A percentile compares a stretch with the other conserved stretches of the same genome.
Evolutionary conservation across 2,329 filamentous ascomycete genomes (phyloP).

Genomic region (Phaeoacremonium minimum): DNA sequence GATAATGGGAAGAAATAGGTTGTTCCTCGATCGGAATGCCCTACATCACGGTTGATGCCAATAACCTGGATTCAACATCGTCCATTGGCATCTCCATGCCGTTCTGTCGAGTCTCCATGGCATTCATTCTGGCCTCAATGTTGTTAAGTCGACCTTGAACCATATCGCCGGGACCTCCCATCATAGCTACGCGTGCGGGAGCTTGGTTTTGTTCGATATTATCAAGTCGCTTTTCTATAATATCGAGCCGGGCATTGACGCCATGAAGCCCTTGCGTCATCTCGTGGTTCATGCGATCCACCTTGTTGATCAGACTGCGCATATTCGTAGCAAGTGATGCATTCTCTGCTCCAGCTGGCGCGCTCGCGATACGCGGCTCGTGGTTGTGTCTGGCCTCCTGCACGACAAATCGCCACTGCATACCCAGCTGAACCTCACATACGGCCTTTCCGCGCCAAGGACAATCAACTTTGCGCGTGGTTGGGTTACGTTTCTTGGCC

Average conservation of each 20-base stretch:
- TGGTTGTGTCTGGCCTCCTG: constrained; percentile 59
- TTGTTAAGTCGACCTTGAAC: constrained; percentile 20
- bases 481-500: constrained; percentile 60
- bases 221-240: constrained; percentile 46
- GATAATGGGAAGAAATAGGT: no score
- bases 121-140: constrained; percentile 30
- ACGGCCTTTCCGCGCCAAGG: constrained; percentile 61
- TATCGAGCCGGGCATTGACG: constrained; percentile 45
- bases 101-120: constrained; percentile 25
- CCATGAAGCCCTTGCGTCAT: constrained; percentile 47
- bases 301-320: constrained; percentile 53
- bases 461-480: constrained; percentile 60
- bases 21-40: no score
- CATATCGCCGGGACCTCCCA: constrained; percentile 11
- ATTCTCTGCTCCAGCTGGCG: constrained; percentile 51
- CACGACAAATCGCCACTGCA: constrained; percentile 61
- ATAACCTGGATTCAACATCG: constrained; percentile 32
- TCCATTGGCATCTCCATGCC: constrained; percentile 32
- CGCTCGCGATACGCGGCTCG: constrained; percentile 51
- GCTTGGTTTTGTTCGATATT: constrained; percentile 37
- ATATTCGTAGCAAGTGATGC: constrained; percentile 54
- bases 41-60: constrained; percentile 28
- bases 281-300: constrained; percentile 55
- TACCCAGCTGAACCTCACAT: constrained; percentile 57
- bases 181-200: constrained; percentile 13